Evolutionary conservation across 768 basidiomycete genomes (phyloP).

Genomic region (Lactarius sanguifluus): DNA sequence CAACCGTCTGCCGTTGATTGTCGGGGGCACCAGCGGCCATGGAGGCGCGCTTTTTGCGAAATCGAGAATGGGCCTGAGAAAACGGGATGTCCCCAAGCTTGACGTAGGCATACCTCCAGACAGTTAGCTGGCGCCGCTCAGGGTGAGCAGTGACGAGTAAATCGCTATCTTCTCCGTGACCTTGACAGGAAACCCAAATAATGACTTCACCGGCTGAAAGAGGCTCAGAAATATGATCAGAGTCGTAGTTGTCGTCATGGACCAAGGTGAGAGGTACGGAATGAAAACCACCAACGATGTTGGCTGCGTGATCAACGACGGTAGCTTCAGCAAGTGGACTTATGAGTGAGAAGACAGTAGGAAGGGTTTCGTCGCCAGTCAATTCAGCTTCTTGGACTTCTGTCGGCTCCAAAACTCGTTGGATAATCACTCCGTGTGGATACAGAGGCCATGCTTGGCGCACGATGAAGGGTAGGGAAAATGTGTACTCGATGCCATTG

Average conservation of each 20-base stretch:
- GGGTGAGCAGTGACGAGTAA: conserved; percentile 60
- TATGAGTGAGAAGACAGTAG: conserved; percentile 77
- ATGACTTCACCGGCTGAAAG: conserved; percentile 65
- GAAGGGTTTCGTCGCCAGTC: conserved; percentile 68
- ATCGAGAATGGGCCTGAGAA: conserved; percentile 37
- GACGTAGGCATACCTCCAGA: conserved; percentile 74
- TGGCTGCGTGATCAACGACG: conserved; percentile 64
- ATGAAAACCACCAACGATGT: conserved; percentile 52
- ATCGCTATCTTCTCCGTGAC: conserved; percentile 44
- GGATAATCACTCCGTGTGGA: conserved; percentile 79
- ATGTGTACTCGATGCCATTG: conserved; percentile 73
- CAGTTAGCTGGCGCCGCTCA: conserved; percentile 51
- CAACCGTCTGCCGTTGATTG: conserved; percentile 31
- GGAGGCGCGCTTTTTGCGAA: conserved; percentile 42
- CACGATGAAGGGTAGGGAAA: conserved; percentile 79
- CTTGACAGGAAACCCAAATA: conserved; percentile 54
- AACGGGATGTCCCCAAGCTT: conserved; percentile 56
- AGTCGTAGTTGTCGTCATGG: conserved; percentile 45
- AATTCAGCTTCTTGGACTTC: conserved; percentile 66
- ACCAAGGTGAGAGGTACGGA: conserved; percentile 31
- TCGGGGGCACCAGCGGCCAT: conserved; percentile 26
- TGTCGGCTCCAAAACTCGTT: conserved; percentile 64
- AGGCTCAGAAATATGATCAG: conserved; percentile 47
- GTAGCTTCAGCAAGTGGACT: conserved; percentile 75
- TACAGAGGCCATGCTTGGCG: conserved; percentile 74